These are phyloP conservation scores for Abrus pulchellus DNA, from an alignment of 306 rosid species.

Conservation along the genomic window DNA sequence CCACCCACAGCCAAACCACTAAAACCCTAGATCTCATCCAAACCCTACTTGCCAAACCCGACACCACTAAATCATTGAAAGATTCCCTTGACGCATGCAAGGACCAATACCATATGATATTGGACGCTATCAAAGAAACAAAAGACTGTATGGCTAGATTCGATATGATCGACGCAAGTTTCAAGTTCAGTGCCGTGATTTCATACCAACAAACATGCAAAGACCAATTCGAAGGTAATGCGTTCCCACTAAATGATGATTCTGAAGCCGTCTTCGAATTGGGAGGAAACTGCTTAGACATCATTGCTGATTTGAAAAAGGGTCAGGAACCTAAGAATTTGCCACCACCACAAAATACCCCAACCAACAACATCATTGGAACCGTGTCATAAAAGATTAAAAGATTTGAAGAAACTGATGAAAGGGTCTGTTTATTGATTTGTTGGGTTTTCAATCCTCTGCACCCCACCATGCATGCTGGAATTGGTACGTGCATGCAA, in stretches of 20 bases:
- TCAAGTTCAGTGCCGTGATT: slow-evolving; percentile 31
- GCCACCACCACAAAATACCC: too few species aligned
- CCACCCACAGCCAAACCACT: not conserved
- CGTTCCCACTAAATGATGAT: not conserved
- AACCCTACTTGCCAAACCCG: not conserved
- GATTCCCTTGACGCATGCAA: slow-evolving; percentile 19
- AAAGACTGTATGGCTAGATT: not conserved
- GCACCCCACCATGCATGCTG: too few species aligned
- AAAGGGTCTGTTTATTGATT: too few species aligned
- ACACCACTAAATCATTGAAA: not conserved
- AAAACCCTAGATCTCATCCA: not conserved
- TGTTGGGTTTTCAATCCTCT: too few species aligned
- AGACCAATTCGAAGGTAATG: slow-evolving; percentile 18
- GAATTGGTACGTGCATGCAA: too few species aligned
- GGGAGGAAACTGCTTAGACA: slow-evolving; percentile 51
- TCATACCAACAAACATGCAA: slow-evolving; percentile 39
- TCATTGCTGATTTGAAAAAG: slow-evolving; percentile 23
- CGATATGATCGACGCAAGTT: not conserved
- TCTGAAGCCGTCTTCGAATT: slow-evolving; percentile 20
- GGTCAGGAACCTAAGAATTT: too few species aligned
- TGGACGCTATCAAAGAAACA: slow-evolving; percentile 43
- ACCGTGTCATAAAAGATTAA: not conserved
- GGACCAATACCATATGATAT: slow-evolving; percentile 23
- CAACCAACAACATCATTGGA: slow-evolving; percentile 28
- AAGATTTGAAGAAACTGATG: too few species aligned